Percentiles rank a stretch among this genome's conserved stretches.
phyloP scores from a whole-genome alignment of 192 early-diverging fungal genomes.

The Globomyces pollinis-pini region DNA sequence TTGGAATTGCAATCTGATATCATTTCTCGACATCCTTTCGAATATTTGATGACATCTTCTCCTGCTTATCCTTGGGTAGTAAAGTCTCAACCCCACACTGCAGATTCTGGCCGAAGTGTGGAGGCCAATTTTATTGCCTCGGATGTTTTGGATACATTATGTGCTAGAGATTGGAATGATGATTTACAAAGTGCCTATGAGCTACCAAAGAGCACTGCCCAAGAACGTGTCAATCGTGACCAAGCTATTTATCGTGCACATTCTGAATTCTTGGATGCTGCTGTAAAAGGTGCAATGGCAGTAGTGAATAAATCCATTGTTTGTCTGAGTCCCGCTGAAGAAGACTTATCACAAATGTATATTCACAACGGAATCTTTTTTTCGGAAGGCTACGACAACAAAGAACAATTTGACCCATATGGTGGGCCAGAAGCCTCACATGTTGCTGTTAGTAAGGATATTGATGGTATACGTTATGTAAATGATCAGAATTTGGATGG shows the following conservation, averaged over 20 bases:
- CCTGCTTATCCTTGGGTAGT: constrained; percentile 82
- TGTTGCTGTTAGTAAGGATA: constrained; percentile 89
- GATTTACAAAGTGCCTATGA: constrained; percentile 85
- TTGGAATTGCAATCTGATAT: constrained; percentile 56
- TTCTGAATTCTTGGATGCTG: constrained; percentile 89
- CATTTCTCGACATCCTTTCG: constrained; percentile 62
- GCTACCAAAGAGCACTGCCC: constrained; percentile 63
- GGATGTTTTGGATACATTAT: constrained; percentile 37
- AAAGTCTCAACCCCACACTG: constrained; percentile 36
- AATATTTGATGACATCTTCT: constrained; percentile 55
- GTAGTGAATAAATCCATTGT: constrained; percentile 73
- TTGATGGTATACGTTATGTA: constrained; percentile 77
- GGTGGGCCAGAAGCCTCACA: constrained; percentile 88
- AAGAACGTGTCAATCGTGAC: constrained; percentile 81
- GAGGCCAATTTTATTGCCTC: constrained; percentile 57
- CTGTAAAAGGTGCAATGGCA: constrained; percentile 71
- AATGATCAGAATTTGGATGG: constrained; percentile 68
- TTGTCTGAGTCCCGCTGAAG: constrained; percentile 60
- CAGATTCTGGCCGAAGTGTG: constrained; percentile 57
- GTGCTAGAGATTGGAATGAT: constrained; percentile 94
- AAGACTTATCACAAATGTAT: constrained; percentile 48
- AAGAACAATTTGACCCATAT: constrained; percentile 70
- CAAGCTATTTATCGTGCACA: constrained; percentile 74
- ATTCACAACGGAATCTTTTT: constrained; percentile 96
- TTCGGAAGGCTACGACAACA: constrained; percentile 80